phyloP scores from a whole-genome alignment of 371 early-diverging fungal species.

The Chytridium lagenaria region DNA sequence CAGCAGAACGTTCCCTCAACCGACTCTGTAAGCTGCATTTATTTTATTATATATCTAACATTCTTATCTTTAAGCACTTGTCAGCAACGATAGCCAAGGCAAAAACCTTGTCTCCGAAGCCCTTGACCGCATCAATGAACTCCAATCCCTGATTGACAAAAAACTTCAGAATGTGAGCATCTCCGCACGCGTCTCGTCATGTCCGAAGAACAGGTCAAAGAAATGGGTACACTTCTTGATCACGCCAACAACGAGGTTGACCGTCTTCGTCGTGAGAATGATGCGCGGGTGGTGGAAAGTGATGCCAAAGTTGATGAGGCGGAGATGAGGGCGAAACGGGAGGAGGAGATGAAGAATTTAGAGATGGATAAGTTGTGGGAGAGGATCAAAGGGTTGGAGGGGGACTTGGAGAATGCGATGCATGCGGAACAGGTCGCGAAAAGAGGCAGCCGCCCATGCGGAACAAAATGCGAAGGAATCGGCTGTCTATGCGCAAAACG shows the following conservation, averaged over 20 bases:
- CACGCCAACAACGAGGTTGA: constrained; percentile 21
- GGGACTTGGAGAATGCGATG: not conserved
- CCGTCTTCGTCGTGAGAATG: constrained; percentile 19
- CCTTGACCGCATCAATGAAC: not conserved
- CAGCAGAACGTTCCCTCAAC: not conserved
- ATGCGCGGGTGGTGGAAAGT: not conserved
- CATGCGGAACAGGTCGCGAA: too few relatives aligned
- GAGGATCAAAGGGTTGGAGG: not conserved
- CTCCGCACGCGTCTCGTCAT: not conserved
- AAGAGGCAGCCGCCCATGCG: too few relatives aligned
- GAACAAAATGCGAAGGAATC: too few relatives aligned
- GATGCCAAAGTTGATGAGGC: constrained; percentile 15
- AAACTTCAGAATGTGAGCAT: not conserved
- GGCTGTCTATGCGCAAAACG: too few relatives aligned
- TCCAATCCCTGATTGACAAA: not conserved
- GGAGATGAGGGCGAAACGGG: not conserved
- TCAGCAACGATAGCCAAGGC: not conserved
- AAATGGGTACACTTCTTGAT: not conserved
- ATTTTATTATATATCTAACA: not conserved
- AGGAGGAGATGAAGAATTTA: not conserved
- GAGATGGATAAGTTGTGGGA: constrained; percentile 8
- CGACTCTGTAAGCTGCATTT: not conserved
- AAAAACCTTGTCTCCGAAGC: constrained; percentile 1
- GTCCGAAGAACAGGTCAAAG: not conserved
- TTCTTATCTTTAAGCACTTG: not conserved